These are phyloP conservation scores for Emiliania huxleyi DNA, from an alignment of 78 protist genomes.

Conservation along the genomic window DNA sequence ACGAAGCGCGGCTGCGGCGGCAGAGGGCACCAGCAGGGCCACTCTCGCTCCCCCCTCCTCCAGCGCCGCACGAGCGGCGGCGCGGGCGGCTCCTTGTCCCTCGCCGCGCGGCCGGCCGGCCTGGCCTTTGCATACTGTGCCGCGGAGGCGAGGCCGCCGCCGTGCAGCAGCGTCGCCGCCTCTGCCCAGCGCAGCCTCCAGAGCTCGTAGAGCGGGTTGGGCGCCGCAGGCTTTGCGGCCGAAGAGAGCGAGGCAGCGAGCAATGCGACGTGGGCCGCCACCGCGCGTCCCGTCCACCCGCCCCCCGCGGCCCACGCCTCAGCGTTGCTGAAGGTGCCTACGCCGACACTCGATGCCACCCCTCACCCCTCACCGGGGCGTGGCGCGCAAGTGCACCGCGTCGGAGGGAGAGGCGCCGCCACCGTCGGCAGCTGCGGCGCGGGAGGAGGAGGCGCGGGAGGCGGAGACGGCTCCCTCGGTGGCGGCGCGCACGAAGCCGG, in stretches of 20 bases:
- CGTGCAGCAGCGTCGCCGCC: neutral
- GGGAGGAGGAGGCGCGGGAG: no score
- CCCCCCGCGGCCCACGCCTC: neutral
- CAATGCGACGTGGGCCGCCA: neutral
- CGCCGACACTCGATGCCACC: no score
- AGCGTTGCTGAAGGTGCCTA: no score
- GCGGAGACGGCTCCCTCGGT: no score
- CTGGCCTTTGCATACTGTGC: neutral
- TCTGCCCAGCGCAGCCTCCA: neutral
- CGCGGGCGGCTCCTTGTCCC: neutral
- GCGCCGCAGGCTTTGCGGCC: neutral
- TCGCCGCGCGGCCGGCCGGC: neutral
- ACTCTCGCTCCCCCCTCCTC: neutral
- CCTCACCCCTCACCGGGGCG: no score
- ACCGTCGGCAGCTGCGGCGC: no score
- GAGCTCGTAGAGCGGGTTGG: neutral
- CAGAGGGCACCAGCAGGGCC: conserved; percentile 25
- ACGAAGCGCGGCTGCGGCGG: no score
- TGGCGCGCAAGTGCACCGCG: no score
- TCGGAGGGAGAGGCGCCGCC: no score
- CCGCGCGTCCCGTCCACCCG: neutral
- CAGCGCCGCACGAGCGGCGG: neutral
- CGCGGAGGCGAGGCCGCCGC: neutral
- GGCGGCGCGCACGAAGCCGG: neutral
- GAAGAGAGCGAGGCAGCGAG: neutral